Evolutionary conservation across 1,284 basidiomycete genomes (phyloP).

Genomic region (Ganoderma lingzhi): DNA sequence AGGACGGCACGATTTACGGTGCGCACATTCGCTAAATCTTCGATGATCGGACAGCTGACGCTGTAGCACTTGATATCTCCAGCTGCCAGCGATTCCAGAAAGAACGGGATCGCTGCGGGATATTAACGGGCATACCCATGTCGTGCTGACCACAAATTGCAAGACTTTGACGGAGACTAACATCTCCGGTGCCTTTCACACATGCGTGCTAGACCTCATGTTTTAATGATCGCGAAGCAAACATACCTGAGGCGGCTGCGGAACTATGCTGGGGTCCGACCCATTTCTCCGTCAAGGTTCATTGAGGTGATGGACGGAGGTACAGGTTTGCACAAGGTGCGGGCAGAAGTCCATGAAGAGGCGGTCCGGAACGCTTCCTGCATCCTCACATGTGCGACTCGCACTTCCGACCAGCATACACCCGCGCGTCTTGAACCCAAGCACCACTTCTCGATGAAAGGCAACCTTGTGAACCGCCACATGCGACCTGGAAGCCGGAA

Average conservation of each 20-base stretch:
- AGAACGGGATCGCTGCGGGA: slow-evolving; percentile 84
- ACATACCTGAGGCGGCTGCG: neutral
- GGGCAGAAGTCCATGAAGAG: neutral
- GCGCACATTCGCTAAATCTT: slow-evolving; percentile 31
- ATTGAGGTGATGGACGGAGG: neutral
- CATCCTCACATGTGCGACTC: neutral
- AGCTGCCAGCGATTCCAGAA: slow-evolving; percentile 87
- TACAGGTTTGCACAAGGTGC: too few relatives aligned
- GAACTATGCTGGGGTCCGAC: neutral
- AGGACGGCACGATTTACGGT: slow-evolving; percentile 67
- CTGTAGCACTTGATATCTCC: slow-evolving; percentile 12
- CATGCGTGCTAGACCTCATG: neutral
- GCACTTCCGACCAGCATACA: neutral
- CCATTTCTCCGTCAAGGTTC: neutral
- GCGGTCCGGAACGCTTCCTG: neutral
- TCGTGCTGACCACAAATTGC: slow-evolving; percentile 15
- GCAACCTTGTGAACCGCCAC: neutral
- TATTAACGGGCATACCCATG: slow-evolving; percentile 53
- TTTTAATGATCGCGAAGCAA: neutral
- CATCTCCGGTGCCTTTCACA: slow-evolving; percentile 13
- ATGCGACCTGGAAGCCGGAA: slow-evolving; percentile 1
- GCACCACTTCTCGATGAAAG: neutral
- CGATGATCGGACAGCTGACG: slow-evolving; percentile 9
- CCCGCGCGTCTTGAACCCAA: neutral
- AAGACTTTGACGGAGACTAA: slow-evolving; percentile 5